Percentiles rank a stretch among this genome's conserved stretches.
phyloP scores from a whole-genome alignment of 1,284 basidiomycete species.

The Leucoagaricus sp. region DNA sequence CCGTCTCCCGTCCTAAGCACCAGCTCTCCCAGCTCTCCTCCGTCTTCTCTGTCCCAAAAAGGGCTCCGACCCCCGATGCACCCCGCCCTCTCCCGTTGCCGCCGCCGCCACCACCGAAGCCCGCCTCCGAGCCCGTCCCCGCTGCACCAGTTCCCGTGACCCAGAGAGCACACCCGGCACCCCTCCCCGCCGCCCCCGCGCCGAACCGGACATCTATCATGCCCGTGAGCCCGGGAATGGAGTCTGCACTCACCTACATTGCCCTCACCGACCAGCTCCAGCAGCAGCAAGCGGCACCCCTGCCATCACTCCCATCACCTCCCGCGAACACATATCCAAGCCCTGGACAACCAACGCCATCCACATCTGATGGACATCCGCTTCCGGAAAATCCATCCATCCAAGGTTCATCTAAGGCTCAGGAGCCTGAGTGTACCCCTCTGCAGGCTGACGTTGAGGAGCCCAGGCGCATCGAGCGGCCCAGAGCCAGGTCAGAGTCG shows the following conservation, averaged over 20 bases:
- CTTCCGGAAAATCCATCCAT: neutral
- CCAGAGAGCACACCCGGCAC: too few species aligned
- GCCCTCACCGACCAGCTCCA: neutral
- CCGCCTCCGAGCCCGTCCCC: neutral
- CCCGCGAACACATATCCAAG: neutral
- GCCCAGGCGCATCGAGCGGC: neutral
- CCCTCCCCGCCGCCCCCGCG: neutral
- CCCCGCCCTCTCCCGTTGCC: slow-evolving; percentile 14
- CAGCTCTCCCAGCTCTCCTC: slow-evolving; percentile 5
- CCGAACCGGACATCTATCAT: slow-evolving; percentile 43
- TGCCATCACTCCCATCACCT: neutral
- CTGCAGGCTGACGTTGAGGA: neutral
- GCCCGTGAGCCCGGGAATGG: slow-evolving; percentile 47
- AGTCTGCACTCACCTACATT: slow-evolving; percentile 47
- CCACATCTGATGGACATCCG: slow-evolving; percentile 4
- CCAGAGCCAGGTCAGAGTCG: slow-evolving; percentile 8
- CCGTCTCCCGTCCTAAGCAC: neutral
- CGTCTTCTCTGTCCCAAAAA: slow-evolving; percentile 8
- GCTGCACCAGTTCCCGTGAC: neutral
- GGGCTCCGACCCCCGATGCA: neutral
- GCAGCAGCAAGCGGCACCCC: neutral
- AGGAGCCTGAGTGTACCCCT: neutral
- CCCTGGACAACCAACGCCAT: neutral
- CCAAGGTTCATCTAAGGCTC: neutral
- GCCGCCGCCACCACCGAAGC: slow-evolving; percentile 22